Base-by-base conservation (phyloP, 345 rosid genomes). In the Corchorus olitorius region DNA sequence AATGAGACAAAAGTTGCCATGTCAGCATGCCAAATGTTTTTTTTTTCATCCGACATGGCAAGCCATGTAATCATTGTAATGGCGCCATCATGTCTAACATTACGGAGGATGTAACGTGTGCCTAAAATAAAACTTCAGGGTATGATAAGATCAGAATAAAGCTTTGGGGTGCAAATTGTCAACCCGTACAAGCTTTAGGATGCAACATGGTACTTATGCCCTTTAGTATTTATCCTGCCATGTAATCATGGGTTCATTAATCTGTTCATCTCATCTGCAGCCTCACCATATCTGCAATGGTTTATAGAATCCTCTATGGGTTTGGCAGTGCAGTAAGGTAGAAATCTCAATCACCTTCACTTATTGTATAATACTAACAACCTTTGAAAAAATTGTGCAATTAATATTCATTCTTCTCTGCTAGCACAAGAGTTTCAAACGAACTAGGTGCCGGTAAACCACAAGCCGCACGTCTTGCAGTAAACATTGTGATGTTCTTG, bases 371-470 rank as follows among this genome's bases (percentile, higher is more conserved):
- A 48, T 13, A 48, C 52, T 48, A 2, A 48, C n/a, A 7, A 48
- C 10, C 52, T 2, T 48, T 48, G 52, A 48, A 0, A 48, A 27
- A 13, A 48, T 48, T 48, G 20, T 56, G 4, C 19, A 16, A 58
- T 58, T 7, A 58, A 15, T n/a, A 3, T 59, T 20, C 35, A 14
- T 74, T 2, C 6, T 2, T 4, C 2, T 5, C 5, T n/a, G 43
- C 17, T 12, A 84, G 88, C 84, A 78, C 82, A 15, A 78, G 85
- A 70, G 85, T 82, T 7, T 80, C 88, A 9, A 85, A 83, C 16
- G 86, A 85, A 33, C 35, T 85, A 45, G 88, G 84, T 0, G 83
- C 83, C 14, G 85, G 80, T 3, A 77, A 61, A 14, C 82, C 82
- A 2, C 15, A 73, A 2, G 65, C 73, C 39, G 86, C 81, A 13